Evolutionary conservation across 108 stramenopile genomes (phyloP).

Genomic region (Asterionellopsis glacialis): DNA sequence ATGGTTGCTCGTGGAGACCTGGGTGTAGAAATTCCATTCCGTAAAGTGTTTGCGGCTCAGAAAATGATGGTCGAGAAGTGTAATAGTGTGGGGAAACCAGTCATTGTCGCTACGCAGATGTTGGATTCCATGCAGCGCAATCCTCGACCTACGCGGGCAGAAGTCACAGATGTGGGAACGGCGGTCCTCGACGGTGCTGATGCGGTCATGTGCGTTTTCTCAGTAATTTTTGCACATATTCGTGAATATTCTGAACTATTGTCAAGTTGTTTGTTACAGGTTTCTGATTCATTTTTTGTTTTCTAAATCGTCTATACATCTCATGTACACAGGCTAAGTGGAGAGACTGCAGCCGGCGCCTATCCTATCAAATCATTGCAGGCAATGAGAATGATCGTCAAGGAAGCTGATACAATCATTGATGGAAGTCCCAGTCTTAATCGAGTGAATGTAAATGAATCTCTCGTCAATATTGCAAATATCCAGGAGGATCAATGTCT

Average conservation of each 20-base stretch:
- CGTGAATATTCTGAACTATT: no score
- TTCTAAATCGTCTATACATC: no score
- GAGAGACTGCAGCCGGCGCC: conserved; percentile 68
- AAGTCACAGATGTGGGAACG: conserved; percentile 85
- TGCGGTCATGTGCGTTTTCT: conserved; percentile 45
- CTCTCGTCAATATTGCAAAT: conserved; percentile 17
- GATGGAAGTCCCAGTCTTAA: conserved; percentile 20
- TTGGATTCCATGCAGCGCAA: conserved; percentile 86
- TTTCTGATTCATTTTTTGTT: no score
- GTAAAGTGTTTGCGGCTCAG: conserved; percentile 86
- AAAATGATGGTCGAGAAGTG: conserved; percentile 85
- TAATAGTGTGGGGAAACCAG: conserved; percentile 72
- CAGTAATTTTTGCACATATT: no score
- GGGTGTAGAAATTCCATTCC: conserved; percentile 82
- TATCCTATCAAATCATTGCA: conserved; percentile 56
- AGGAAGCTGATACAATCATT: conserved; percentile 50
- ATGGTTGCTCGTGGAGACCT: conserved; percentile 88
- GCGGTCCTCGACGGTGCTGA: conserved; percentile 73
- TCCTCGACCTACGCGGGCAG: conserved; percentile 89
- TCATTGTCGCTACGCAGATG: conserved; percentile 91
- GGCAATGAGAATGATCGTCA: conserved; percentile 56
- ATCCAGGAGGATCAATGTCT: conserved; percentile 49
- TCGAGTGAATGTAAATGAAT: conserved; percentile 21
- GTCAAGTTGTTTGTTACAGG: no score
- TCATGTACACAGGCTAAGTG: conserved; percentile 18